Conservation (phyloP, 371 early-diverging fungal genomes). For the Mortierella sp. region DNA sequence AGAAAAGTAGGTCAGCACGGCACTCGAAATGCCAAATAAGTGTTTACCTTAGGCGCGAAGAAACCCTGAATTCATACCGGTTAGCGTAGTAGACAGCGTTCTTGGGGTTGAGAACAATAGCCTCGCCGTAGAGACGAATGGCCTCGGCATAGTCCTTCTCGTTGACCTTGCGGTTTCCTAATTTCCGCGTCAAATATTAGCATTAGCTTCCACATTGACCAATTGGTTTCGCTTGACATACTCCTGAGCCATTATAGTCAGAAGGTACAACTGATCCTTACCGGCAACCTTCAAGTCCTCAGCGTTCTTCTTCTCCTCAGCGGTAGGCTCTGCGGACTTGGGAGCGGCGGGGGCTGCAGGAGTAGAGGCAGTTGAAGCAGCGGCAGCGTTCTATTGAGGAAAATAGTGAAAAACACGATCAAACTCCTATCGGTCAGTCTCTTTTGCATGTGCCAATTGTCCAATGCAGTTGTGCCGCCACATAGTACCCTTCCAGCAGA, state of each 20-base stretch:
- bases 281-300: constrained; percentile 88
- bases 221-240: not conserved
- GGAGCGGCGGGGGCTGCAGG: constrained; percentile 24
- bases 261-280: constrained; percentile 25
- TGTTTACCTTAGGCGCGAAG: not conserved
- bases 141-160: constrained; percentile 89
- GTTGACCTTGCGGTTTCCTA: constrained; percentile 86
- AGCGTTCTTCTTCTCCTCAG: constrained; percentile 81
- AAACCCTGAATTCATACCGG: constrained; percentile 68
- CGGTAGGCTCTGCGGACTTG: constrained; percentile 53
- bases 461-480: not conserved
- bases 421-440: constrained; percentile 1
- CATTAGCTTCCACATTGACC: not conserved
- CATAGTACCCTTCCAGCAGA: not conserved
- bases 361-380: constrained; percentile 31
- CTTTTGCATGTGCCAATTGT: not conserved
- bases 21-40: not conserved
- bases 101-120: constrained; percentile 84
- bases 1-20: not conserved
- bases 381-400: constrained; percentile 32
- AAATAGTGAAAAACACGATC: not conserved
- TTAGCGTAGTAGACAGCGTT: constrained; percentile 97
- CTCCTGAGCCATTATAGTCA: not conserved
- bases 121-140: constrained; percentile 89
- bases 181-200: not conserved